Percentiles rank a stretch among this genome's conserved stretches.
These are phyloP conservation scores for Euryodendron excelsum DNA, from an alignment of 148 eudicot genomes.

Conservation along the genomic window DNA sequence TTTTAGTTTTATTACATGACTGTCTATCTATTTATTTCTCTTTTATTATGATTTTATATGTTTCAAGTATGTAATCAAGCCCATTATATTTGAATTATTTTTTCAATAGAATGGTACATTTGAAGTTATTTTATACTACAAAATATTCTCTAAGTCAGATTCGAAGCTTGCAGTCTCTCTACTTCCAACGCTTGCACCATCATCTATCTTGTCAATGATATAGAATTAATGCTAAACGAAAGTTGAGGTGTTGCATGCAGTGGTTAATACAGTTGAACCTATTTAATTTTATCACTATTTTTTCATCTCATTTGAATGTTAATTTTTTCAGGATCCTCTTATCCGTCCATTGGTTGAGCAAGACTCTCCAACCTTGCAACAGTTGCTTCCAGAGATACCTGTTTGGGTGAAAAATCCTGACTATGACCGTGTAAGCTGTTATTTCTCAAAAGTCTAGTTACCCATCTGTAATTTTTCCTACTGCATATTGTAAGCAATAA, in stretches of 20 bases:
- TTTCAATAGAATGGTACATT: not conserved
- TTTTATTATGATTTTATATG: not conserved
- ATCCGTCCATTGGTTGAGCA: constrained; percentile 69
- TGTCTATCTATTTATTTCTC: not conserved
- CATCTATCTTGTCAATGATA: not conserved
- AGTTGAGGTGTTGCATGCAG: not conserved
- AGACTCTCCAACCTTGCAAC: constrained; percentile 48
- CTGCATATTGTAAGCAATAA: not conserved
- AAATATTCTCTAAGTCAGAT: too few relatives aligned
- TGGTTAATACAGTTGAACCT: not conserved
- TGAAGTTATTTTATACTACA: not conserved
- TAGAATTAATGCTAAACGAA: not conserved
- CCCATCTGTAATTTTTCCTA: not conserved
- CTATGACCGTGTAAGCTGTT: constrained; percentile 51
- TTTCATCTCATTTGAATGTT: constrained; percentile 4
- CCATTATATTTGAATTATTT: not conserved
- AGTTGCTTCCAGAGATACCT: constrained; percentile 81
- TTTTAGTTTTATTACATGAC: not conserved
- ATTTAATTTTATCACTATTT: not conserved
- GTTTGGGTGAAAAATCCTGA: constrained; percentile 95
- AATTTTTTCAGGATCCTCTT: constrained; percentile 61
- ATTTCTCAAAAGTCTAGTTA: not conserved
- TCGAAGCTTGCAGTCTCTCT: constrained; percentile 3
- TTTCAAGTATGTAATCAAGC: not conserved
- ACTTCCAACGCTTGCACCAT: not conserved